Evolutionary conservation across 2,329 filamentous ascomycete species (phyloP), one percentile per base, ranked within the genome.

Genomic region (Cordyceps farinosa): DNA sequence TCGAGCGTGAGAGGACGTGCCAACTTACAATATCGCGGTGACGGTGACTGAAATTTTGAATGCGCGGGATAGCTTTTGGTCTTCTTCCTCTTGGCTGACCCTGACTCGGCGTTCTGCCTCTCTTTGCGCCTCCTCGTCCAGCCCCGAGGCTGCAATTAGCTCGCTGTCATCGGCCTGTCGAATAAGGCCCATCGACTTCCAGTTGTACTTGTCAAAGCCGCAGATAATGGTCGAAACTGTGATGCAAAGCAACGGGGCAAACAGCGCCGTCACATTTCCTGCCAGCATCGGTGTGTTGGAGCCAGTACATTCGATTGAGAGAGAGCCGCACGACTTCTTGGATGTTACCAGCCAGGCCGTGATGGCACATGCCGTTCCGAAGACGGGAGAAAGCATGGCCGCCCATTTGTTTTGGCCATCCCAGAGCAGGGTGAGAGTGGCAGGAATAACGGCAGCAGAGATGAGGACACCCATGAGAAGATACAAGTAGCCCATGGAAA

Each of bases 391-490:
- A 11, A 87, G 76, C 1, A 85, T 86, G 0, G 89, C 90, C 0
- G 90, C 89, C 70, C 84, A 84, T 78, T 84, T 86, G 69, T 90
- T 91, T 74, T 96, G 92, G 2, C 88, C 86, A 56, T 84, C 85
- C 91, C 92, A 97, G 64, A 92, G 81, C 0, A 97, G 82, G 0
- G 91, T 90, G 66, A 96, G 78, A 0, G 91, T 89, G 0, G 91
- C 90, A 0, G 93, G 92, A 13, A 97, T 82, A 3, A 96, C 92
- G 3, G 91, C 92, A 0, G 90, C 86, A 0, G 89, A 92, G 71
- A 97, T 95, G 70, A 97, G 91, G 57, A 92, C 90, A 8, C 92
- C 93, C 92, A 97, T 97, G 72, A 96, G 85, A 1, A 96, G 79
- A 71, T 96, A 96, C 3, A 96, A 81, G 70, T 93, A 96, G 11